Base-by-base conservation (phyloP, 2,329 filamentous ascomycete genomes). In the Pezicula radicicola region DNA sequence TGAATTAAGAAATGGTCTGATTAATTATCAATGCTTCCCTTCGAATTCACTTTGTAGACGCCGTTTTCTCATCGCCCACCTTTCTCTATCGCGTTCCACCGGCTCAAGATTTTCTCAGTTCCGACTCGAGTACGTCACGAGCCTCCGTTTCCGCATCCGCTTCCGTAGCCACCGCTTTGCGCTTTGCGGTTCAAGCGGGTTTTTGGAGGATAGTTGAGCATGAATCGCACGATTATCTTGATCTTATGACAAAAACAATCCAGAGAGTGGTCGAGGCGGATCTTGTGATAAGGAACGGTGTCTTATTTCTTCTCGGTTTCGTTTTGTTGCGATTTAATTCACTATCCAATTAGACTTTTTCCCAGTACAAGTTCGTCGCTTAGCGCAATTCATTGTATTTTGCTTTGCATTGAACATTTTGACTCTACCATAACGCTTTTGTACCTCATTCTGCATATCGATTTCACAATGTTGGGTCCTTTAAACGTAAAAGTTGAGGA, bases 381-480 rank as follows among this genome's bases (percentile, higher is more conserved):
- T 33, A 33, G 30, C 12, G 30, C 30, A 33, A 33, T 12, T 33
- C 9, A 33, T 33, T 13, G 30, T 33, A 33, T 33, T 12, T 33
- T 10, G 30, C 12, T 33, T 33, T 33, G 25, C 4, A 33, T 7
- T 33, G 30, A 33, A 33, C 30, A 33, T 1, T 12, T 33, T 12
- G 4, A 7, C 30, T 33, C 37, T 13, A 40, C 15, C 19, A 9
- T 15, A 40, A 16, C 7, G 15, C 10, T 40, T 15, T 21, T 15
- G 15, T 16, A 45, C 42, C 21, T 28, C 27, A 12, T 15, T 15
- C 18, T 37, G 35, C 27, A 28, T 15, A 25, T n/a, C 27, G 49
- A 35, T 19, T 44, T 35, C 18, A 58, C n/a, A 21, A 65, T 65
- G 63, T 44, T 63, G n/a, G 55, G 57, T 40, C 56, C 61, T 9